Evolutionary conservation across 257 asterid species (phyloP), one percentile per base, ranked within the genome.

Genomic region (Lycium ferocissimum): DNA sequence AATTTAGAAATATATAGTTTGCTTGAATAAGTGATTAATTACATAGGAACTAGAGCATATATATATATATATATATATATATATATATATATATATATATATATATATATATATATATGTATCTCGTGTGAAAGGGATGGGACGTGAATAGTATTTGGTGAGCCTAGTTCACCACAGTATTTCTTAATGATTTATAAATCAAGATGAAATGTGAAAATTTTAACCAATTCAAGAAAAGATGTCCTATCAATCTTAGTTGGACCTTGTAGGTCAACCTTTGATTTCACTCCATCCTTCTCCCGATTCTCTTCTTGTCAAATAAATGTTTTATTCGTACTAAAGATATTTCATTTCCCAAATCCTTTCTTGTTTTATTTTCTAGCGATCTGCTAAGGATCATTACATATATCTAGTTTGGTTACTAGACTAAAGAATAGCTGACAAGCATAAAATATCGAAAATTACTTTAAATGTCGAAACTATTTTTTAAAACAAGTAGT

Each of bases 181-280:
- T 72, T 72, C 10, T 45, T 72, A 71, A 71, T 43, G 17, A 72
- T 72, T 37, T 37, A 72, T 72, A n/a, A 72, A 45, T 72, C 80
- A 72, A 20, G 58, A 72, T 45, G 18, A 45, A 72, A 72, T 45
- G 22, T 72, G 58, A 18, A 37, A 69, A 69, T 15, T 71, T n/a
- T 40, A 1, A 49, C 53, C 80, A 6, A 73, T 26, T 26, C 33
- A 26, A 26, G 33, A 47, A 11, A 6, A 40, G 3, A 6, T 2
- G 80, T 20, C 40, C 80, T 3, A 75, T 49, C 62, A 75, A n/a
- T n/a, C 17, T 47, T 47, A 71, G 20, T 18, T 73, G 81, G 61
- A 20, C 61, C 59, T 1, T 47, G 61, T 73, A 11, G 58, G 81
- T 73, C 59, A 73, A 73, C 59, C 58, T n/a, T 45, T 45, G 59